A percentile compares a stretch with the other conserved stretches of the same genome.
Evolutionary conservation across 129 eudicot species (phyloP).

Genomic region (Scalesia atractyloides): DNA sequence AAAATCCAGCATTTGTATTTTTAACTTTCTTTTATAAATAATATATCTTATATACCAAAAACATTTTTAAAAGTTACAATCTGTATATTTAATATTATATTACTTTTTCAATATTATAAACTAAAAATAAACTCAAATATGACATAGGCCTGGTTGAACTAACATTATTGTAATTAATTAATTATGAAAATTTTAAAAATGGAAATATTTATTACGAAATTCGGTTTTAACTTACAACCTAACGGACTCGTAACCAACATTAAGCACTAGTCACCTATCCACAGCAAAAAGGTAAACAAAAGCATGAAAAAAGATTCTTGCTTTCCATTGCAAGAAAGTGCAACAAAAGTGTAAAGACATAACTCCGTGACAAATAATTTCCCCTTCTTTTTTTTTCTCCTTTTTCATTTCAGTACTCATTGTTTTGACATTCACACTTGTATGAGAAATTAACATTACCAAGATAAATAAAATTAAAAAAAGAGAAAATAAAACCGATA

Average conservation of each 20-base stretch:
- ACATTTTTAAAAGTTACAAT: no score
- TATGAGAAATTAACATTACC: conserved; percentile 36
- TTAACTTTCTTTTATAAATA: neutral
- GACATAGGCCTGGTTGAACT: no score
- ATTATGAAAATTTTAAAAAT: no score
- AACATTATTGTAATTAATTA: no score
- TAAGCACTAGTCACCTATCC: conserved; percentile 24
- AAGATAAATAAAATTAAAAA: conserved; percentile 28
- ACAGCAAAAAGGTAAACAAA: conserved; percentile 15
- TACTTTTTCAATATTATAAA: no score
- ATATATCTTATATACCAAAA: no score
- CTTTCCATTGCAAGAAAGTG: conserved; percentile 34
- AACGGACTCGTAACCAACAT: neutral
- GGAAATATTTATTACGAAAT: no score
- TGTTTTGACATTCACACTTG: conserved; percentile 49
- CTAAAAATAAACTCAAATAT: no score
- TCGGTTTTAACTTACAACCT: neutral
- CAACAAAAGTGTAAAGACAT: conserved; percentile 18
- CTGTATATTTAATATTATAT: no score
- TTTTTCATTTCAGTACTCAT: conserved; percentile 23
- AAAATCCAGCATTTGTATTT: neutral
- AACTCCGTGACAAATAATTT: conserved; percentile 28
- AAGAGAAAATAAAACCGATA: conserved; percentile 29
- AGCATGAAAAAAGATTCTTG: conserved; percentile 29
- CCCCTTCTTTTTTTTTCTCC: conserved; percentile 23